phyloP scores from a whole-genome alignment of 108 stramenopile genomes.

The Conticribra weissflogii region DNA sequence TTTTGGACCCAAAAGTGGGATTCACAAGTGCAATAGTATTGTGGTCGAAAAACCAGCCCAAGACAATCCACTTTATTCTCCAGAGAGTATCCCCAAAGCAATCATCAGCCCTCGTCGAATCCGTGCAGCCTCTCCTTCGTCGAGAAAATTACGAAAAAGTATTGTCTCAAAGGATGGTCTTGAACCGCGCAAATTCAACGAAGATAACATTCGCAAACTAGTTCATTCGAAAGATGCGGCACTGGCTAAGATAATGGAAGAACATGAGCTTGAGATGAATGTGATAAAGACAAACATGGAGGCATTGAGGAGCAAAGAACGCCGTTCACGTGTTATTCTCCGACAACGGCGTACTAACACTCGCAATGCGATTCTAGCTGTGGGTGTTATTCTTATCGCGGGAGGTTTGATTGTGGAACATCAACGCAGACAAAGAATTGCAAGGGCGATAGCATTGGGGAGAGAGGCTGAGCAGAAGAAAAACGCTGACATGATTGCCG shows the following conservation, averaged over 20 bases:
- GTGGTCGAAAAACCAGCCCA: background rate
- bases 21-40: background rate
- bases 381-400: background rate
- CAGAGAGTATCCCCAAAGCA: background rate
- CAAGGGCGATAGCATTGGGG: background rate
- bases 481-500: constrained; percentile 12
- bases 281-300: constrained; percentile 19
- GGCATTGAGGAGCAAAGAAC: constrained; percentile 3
- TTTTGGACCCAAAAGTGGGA: constrained; percentile 20
- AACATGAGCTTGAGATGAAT: constrained; percentile 39
- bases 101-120: background rate
- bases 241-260: constrained; percentile 38
- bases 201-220: constrained; percentile 16
- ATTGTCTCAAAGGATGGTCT: background rate
- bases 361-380: background rate
- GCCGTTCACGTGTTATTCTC: background rate
- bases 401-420: constrained; percentile 2
- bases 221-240: constrained; percentile 30
- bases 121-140: background rate
- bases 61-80: no score
- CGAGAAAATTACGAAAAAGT: background rate
- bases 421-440: constrained; percentile 9
- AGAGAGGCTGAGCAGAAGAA: constrained; percentile 18
- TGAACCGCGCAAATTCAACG: constrained; percentile 10
- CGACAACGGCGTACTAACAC: background rate